A percentile compares a stretch with the other conserved stretches of the same genome.
Conservation (phyloP, 352 stramenopile genomes). For the Phytophthora kernoviae region DNA sequence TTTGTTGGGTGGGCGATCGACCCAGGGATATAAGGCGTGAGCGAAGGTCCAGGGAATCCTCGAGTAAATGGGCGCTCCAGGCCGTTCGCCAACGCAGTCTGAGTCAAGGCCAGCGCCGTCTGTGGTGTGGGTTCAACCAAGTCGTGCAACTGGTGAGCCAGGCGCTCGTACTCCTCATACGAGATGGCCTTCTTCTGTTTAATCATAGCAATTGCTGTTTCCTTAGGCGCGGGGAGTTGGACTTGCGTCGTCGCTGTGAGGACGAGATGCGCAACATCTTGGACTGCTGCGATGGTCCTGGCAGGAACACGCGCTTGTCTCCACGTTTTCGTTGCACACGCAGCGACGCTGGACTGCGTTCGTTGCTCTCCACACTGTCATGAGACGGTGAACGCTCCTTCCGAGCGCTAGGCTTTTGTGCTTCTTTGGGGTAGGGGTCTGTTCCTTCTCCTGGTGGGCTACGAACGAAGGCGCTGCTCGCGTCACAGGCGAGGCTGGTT, state of each 20-base stretch:
- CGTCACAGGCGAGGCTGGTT: constrained; percentile 12
- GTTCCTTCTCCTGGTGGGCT: constrained; percentile 15
- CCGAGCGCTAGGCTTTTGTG: constrained; percentile 15
- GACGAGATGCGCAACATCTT: constrained; percentile 48
- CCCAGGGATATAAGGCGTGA: constrained; percentile 44
- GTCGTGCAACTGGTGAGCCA: constrained; percentile 66
- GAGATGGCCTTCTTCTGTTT: constrained; percentile 83
- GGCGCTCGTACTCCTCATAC: constrained; percentile 73
- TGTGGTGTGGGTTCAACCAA: constrained; percentile 72
- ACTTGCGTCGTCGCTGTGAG: constrained; percentile 33
- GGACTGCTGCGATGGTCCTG: constrained; percentile 47
- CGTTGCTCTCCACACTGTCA: constrained; percentile 30
- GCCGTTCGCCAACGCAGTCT: constrained; percentile 50
- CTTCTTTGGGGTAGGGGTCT: constrained; percentile 12
- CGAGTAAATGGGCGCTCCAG: constrained; percentile 40
- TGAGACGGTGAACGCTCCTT: constrained; percentile 32
- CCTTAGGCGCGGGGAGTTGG: constrained; percentile 42
- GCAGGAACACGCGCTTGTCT: constrained; percentile 51
- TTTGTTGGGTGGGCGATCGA: constrained; percentile 38
- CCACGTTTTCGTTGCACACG: constrained; percentile 44
- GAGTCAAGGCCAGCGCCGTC: constrained; percentile 58
- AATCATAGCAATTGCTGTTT: constrained; percentile 63
- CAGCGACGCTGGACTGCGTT: constrained; percentile 36
- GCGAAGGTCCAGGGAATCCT: constrained; percentile 31
- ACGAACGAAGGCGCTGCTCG: constrained; percentile 22